Evolutionary conservation across 2,329 filamentous ascomycete genomes (phyloP).

Genomic region (Fusarium palustre): DNA sequence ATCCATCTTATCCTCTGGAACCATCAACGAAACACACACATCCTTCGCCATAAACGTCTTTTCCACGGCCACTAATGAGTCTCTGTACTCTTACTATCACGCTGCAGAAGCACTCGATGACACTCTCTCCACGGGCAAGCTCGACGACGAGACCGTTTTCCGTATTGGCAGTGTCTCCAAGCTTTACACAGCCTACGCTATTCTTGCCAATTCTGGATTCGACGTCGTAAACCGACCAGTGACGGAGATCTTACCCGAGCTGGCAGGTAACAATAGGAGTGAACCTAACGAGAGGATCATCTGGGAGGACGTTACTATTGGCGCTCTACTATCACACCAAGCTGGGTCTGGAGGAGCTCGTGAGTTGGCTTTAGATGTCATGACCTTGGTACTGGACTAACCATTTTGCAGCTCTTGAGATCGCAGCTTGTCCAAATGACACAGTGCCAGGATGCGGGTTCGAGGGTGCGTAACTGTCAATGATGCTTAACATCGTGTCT

Average conservation of each 20-base stretch:
- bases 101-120: conserved; percentile 26
- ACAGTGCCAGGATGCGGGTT: background rate
- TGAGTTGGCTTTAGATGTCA: accelerated
- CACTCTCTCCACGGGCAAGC: conserved; percentile 24
- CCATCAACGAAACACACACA: conserved; percentile 31
- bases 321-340: conserved; percentile 36
- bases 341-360: conserved; percentile 33
- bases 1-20: background rate
- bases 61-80: conserved; percentile 41
- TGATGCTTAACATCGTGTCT: background rate
- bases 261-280: conserved; percentile 16
- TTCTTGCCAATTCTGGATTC: conserved; percentile 32
- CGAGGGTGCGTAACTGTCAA: background rate
- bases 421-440: background rate
- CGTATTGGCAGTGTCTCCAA: conserved; percentile 36
- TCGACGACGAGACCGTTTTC: conserved; percentile 33
- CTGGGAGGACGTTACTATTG: conserved; percentile 40
- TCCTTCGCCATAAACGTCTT: conserved; percentile 46
- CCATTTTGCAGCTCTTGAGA: background rate
- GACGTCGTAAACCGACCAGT: conserved; percentile 35
- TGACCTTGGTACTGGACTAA: accelerated
- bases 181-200: conserved; percentile 32
- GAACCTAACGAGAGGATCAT: conserved; percentile 10
- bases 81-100: conserved; percentile 43
- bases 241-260: conserved; percentile 33